Conservation (phyloP, 257 asterid species). For the Przewalskia tangutica region DNA sequence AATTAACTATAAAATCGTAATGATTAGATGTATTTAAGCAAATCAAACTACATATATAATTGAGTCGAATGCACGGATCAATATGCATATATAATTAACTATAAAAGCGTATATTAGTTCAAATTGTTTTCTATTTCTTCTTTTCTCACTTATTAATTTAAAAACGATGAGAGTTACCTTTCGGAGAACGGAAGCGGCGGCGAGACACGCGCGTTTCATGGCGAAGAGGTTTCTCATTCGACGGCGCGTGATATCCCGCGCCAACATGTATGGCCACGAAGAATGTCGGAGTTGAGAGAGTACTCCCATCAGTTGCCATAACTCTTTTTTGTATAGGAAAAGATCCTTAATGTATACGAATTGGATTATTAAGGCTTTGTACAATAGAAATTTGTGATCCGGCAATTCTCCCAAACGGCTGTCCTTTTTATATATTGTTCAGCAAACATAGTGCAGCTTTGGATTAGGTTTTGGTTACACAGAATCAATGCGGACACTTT, state of each 20-base stretch:
- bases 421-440: too few relatives aligned
- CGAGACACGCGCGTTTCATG: constrained; percentile 71
- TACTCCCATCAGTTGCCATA: constrained; percentile 36
- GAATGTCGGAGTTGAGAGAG: constrained; percentile 22
- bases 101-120: not conserved
- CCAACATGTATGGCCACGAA: constrained; percentile 95
- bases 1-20: not conserved
- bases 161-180: constrained; percentile 28
- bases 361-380: too few relatives aligned
- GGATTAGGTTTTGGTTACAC: too few relatives aligned
- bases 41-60: too few relatives aligned
- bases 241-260: constrained; percentile 27
- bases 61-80: not conserved
- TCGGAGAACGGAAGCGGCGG: constrained; percentile 67
- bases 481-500: too few relatives aligned
- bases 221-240: constrained; percentile 75
- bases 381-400: too few relatives aligned
- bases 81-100: not conserved
- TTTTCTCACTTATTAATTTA: not conserved
- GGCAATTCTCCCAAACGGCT: too few relatives aligned
- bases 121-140: not conserved
- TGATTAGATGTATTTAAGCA: too few relatives aligned
- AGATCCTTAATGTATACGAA: too few relatives aligned
- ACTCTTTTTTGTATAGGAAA: not conserved
- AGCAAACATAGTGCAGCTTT: too few relatives aligned